These are phyloP conservation scores for Aspergillus flavus DNA, from an alignment of 2,329 filamentous ascomycete genomes.

Conservation along the genomic window DNA sequence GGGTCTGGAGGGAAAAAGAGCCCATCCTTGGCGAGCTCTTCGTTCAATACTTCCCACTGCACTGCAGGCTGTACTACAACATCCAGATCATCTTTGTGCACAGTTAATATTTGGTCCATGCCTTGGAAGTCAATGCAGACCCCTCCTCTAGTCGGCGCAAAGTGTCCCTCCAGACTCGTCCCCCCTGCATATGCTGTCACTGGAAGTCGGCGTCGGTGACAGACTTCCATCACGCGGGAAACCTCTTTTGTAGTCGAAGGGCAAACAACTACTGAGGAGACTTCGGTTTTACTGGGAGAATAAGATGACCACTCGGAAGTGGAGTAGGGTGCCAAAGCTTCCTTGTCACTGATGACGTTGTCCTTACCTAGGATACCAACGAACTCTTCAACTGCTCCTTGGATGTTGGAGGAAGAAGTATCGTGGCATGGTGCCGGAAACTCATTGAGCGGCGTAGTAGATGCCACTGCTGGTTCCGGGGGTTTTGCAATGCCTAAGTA, in stretches of 20 bases:
- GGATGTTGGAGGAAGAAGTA: not conserved
- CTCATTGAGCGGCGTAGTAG: not conserved
- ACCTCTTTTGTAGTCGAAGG: slow-evolving; percentile 80
- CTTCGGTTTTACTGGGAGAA: slow-evolving; percentile 42
- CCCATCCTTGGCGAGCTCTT: slow-evolving; percentile 70
- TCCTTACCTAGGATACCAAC: slow-evolving; percentile 63
- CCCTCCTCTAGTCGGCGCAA: slow-evolving; percentile 79
- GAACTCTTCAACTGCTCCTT: slow-evolving; percentile 48
- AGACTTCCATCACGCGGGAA: slow-evolving; percentile 84
- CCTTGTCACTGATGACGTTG: slow-evolving; percentile 59
- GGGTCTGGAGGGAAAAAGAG: slow-evolving; percentile 93
- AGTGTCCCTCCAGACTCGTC: slow-evolving; percentile 88
- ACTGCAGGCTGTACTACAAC: slow-evolving; percentile 81
- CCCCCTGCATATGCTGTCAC: slow-evolving; percentile 87
- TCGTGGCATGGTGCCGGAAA: not conserved
- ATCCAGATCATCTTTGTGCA: slow-evolving; percentile 78
- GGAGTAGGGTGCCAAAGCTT: slow-evolving; percentile 60
- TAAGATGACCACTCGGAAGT: slow-evolving; percentile 67
- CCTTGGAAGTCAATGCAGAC: slow-evolving; percentile 82
- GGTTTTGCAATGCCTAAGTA: not conserved
- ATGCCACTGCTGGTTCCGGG: not conserved
- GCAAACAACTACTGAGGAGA: slow-evolving; percentile 67
- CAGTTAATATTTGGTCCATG: slow-evolving; percentile 77
- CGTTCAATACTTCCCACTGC: slow-evolving; percentile 84
- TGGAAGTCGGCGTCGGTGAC: slow-evolving; percentile 76